A percentile compares a stretch with the other conserved stretches of the same genome.
These are phyloP conservation scores for Aspergillus felis DNA, from an alignment of 2,329 filamentous ascomycete genomes.

Conservation along the genomic window DNA sequence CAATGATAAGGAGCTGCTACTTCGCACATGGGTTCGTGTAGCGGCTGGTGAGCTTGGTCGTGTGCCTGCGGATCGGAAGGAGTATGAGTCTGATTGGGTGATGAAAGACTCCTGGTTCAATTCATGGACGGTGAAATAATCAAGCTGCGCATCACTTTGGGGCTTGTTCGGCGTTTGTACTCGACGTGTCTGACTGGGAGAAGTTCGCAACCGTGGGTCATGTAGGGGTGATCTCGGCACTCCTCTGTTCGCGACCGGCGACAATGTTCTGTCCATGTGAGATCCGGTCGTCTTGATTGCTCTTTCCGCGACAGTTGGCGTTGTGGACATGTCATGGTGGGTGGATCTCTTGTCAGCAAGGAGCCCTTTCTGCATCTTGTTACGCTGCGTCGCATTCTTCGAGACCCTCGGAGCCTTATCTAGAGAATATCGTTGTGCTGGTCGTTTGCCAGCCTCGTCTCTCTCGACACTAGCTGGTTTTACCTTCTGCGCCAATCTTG, in stretches of 20 bases:
- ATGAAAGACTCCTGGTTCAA: conserved; percentile 39
- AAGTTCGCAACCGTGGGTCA: conserved; percentile 18
- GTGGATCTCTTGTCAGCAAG: conserved; percentile 14
- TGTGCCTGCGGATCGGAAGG: conserved; percentile 30
- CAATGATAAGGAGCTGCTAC: conserved; percentile 41
- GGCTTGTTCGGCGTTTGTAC: conserved; percentile 12
- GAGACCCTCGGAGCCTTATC: conserved; percentile 7
- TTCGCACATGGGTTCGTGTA: conserved; percentile 39
- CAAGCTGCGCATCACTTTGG: conserved; percentile 19
- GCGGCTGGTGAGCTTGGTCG: conserved; percentile 38
- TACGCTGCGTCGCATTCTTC: conserved; percentile 6
- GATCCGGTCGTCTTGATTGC: conserved; percentile 5
- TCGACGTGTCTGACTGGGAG: conserved; percentile 18
- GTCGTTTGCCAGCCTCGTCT: conserved; percentile 18
- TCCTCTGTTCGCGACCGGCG: conserved; percentile 26
- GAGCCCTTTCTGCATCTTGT: conserved; percentile 18
- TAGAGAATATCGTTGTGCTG: conserved; percentile 14
- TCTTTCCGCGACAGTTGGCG: conserved; percentile 7
- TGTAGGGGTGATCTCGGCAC: conserved; percentile 26
- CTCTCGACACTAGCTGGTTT: conserved; percentile 25
- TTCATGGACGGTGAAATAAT: conserved; percentile 36
- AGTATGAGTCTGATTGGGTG: conserved; percentile 42
- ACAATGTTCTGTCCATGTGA: conserved; percentile 4
- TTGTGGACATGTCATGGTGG: conserved; percentile 8
- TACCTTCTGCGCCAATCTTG: conserved; percentile 34